Percentiles rank a stretch among this genome's conserved stretches.
phyloP scores from a whole-genome alignment of 805 yeast species.

The Candida insectorum region DNA sequence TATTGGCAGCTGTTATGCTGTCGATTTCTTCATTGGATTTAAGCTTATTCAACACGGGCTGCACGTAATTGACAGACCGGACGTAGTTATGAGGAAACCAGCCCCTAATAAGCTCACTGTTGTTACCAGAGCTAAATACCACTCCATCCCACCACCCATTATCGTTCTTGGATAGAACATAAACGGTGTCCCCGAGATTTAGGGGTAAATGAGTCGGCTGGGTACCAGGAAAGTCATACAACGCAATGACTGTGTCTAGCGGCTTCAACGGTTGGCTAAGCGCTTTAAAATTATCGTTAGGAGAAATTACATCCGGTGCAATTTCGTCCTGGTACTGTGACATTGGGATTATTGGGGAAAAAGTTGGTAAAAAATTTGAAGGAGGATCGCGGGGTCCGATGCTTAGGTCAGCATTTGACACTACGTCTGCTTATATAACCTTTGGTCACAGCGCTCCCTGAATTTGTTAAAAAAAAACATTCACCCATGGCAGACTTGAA shows the following conservation, averaged over 20 bases:
- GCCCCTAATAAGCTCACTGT: conserved; percentile 55
- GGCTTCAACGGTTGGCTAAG: conserved; percentile 28
- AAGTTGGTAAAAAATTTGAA: neutral
- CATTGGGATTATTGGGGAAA: neutral
- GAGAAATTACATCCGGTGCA: conserved; percentile 36
- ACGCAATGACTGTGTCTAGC: conserved; percentile 57
- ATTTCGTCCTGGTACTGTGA: conserved; percentile 25
- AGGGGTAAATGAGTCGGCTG: conserved; percentile 51
- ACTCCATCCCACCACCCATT: conserved; percentile 92
- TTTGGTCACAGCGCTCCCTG: no score
- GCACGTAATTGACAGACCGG: conserved; percentile 42
- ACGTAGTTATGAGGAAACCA: conserved; percentile 80
- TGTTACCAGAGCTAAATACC: conserved; percentile 26
- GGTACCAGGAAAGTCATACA: conserved; percentile 53
- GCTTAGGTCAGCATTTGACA: no score
- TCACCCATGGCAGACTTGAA: conserved; percentile 15
- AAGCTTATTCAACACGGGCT: conserved; percentile 36
- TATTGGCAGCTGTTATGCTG: conserved; percentile 43
- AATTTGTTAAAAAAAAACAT: no score
- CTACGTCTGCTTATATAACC: no score
- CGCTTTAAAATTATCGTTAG: conserved; percentile 21
- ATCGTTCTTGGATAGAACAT: conserved; percentile 61
- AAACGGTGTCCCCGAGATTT: conserved; percentile 63
- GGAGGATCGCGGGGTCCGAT: no score
- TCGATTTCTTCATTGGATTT: conserved; percentile 39